Base-by-base conservation (phyloP, 176 grass and related monocot genomes). In the Thalia dealbata region DNA sequence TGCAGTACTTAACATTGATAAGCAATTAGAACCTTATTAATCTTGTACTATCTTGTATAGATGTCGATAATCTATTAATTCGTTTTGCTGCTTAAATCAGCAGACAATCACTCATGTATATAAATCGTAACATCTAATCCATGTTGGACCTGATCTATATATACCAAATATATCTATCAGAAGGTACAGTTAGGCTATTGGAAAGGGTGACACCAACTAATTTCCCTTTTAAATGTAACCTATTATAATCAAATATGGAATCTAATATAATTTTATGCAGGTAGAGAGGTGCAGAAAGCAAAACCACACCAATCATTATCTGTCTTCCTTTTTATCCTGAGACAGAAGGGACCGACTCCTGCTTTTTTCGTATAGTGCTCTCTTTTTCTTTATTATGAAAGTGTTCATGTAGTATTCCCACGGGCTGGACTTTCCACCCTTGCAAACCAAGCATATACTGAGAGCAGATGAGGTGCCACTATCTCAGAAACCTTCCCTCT, bases 371-470 rank as follows among this genome's bases (percentile, higher is more conserved):
- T 48, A 48, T 48, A 48, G 45, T 48, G 45, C 45, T 48, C 45
- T 48, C 45, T 48, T 48, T 48, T 48, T 44, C 42, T 48, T 48
- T 48, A 8, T 48, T 48, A 8, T 48, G 45, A 48, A 48, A 48
- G 45, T 10, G 45, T 9, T 9, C 45, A 48, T 48, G 45, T 8
- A 48, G 45, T 48, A 48, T 13, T 58, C 27, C 23, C 27, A 23
- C 29, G 24, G 22, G 61, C 26, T 28, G 61, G 61, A 63, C 13
- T 63, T 63, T 63, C 61, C 61, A 29, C 61, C 26, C 26, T 63
- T 63, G 61, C 61, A 63, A 63, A 63, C 24, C 24, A 63, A 63
- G 61, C 61, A 63, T 48, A 48, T 23, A 60, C 24, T 43, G 35
- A n/a, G 3, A 68, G 30, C 32, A 43, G 15, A 68, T 68, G 18